Percentiles rank a stretch among this genome's conserved stretches.
Evolutionary conservation across 2,329 filamentous ascomycete genomes (phyloP).

Genomic region (Penicillium sp.): DNA sequence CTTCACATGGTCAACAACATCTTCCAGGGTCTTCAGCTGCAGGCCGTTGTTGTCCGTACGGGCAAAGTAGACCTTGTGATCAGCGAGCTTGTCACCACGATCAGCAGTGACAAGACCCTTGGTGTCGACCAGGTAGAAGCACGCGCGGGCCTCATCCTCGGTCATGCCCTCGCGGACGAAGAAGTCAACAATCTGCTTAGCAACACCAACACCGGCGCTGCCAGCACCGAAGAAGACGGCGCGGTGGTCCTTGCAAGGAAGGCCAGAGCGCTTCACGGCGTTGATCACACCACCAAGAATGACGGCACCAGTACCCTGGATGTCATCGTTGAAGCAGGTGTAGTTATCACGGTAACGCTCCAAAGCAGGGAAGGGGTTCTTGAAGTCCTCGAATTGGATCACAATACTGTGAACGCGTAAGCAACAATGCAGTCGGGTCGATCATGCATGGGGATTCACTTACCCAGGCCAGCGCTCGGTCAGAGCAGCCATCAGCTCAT

Average conservation of each 20-base stretch:
- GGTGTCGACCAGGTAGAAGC: slow-evolving; percentile 97
- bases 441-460: too few relatives aligned
- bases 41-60: slow-evolving; percentile 56
- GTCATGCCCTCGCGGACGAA: slow-evolving; percentile 86
- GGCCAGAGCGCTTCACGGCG: slow-evolving; percentile 71
- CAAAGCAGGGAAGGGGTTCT: slow-evolving; percentile 90
- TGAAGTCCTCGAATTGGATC: slow-evolving; percentile 96
- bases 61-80: slow-evolving; percentile 68
- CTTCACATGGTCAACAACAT: slow-evolving; percentile 89
- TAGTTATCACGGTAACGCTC: slow-evolving; percentile 80
- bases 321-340: slow-evolving; percentile 98
- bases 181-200: slow-evolving; percentile 94
- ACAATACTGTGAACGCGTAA: slow-evolving; percentile 46
- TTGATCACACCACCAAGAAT: slow-evolving; percentile 74
- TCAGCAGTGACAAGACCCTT: slow-evolving; percentile 90
- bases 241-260: slow-evolving; percentile 79
- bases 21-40: slow-evolving; percentile 68
- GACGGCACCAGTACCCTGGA: too few relatives aligned
- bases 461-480: slow-evolving; percentile 65
- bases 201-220: slow-evolving; percentile 90
- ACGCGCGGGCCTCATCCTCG: slow-evolving; percentile 74
- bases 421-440: too few relatives aligned
- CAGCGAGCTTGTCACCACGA: slow-evolving; percentile 83
- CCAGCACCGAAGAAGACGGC: slow-evolving; percentile 95
- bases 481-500: slow-evolving; percentile 90